phyloP scores from a whole-genome alignment of 768 basidiomycete species.

The Pilatotrama ljubarskyi region DNA sequence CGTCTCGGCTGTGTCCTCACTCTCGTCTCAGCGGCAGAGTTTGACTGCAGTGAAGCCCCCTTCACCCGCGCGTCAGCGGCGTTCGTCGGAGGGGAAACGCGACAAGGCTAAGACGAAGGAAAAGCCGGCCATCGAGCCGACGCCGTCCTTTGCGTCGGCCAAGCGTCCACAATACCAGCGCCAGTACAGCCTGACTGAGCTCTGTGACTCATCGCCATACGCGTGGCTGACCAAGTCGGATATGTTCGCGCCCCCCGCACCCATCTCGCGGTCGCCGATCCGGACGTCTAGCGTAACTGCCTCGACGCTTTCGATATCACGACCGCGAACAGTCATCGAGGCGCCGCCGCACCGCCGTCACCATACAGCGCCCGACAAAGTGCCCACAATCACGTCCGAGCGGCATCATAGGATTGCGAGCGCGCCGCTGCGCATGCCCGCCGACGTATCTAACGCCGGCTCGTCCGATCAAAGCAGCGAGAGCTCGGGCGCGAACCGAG shows the following conservation, averaged over 20 bases:
- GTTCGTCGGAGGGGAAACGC: background rate
- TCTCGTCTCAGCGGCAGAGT: background rate
- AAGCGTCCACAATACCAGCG: conserved; percentile 1
- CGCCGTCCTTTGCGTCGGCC: conserved; percentile 9
- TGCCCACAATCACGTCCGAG: background rate
- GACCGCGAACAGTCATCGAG: background rate
- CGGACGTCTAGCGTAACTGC: background rate
- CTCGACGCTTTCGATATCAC: background rate
- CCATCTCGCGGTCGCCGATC: conserved; percentile 11
- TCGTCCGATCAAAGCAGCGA: conserved; percentile 6
- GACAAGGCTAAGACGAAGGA: background rate
- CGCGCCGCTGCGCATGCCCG: conserved; percentile 7
- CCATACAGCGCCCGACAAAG: background rate
- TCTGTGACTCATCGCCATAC: conserved; percentile 19
- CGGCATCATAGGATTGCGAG: conserved; percentile 14
- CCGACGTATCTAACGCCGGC: background rate
- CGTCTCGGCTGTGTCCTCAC: background rate
- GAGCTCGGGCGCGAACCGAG: background rate
- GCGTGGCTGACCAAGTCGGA: conserved; percentile 24
- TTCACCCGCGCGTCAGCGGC: background rate
- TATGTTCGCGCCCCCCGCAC: conserved; percentile 12
- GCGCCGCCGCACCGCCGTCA: conserved; percentile 2
- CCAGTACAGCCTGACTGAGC: conserved; percentile 28
- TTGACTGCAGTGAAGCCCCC: background rate
- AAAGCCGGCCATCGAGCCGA: background rate